phyloP scores from a whole-genome alignment of 225 moss, liverwort and hornwort genomes.

The Physcomitrellopsis africana region DNA sequence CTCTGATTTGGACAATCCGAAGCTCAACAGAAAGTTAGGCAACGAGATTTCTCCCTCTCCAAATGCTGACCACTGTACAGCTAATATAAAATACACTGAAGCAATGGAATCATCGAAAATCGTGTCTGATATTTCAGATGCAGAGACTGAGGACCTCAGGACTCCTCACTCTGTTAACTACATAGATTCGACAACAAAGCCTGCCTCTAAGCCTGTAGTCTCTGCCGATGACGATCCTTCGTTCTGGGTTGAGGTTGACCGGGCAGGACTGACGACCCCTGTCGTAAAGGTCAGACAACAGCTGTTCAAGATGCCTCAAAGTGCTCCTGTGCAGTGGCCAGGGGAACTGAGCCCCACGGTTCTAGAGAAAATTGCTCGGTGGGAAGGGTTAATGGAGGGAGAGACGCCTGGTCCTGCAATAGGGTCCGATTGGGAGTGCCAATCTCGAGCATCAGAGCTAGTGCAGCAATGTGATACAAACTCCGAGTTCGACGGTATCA shows the following conservation, averaged over 20 bases:
- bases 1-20: slow-evolving; percentile 33
- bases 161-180: slow-evolving; percentile 35
- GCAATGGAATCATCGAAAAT: slow-evolving; percentile 33
- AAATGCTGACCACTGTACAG: slow-evolving; percentile 22
- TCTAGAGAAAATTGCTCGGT: slow-evolving; percentile 55
- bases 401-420: slow-evolving; percentile 61
- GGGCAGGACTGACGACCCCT: slow-evolving; percentile 55
- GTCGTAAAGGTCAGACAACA: slow-evolving; percentile 42
- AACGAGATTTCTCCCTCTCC: slow-evolving; percentile 21
- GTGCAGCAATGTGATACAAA: slow-evolving; percentile 37
- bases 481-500: slow-evolving; percentile 34
- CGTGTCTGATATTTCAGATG: slow-evolving; percentile 43
- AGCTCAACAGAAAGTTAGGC: slow-evolving; percentile 18
- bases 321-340: slow-evolving; percentile 30
- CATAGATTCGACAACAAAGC: slow-evolving; percentile 29
- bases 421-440: slow-evolving; percentile 67
- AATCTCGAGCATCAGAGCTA: slow-evolving; percentile 48
- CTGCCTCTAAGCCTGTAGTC: slow-evolving; percentile 24
- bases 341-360: slow-evolving; percentile 56
- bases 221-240: slow-evolving; percentile 18
- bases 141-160: slow-evolving; percentile 33
- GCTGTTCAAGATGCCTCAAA: slow-evolving; percentile 20
- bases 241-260: slow-evolving; percentile 30
- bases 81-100: slow-evolving; percentile 31
- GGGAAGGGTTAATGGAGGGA: slow-evolving; percentile 63